Conservation (phyloP, 441 rosid genomes). For the Kokia cookei region DNA sequence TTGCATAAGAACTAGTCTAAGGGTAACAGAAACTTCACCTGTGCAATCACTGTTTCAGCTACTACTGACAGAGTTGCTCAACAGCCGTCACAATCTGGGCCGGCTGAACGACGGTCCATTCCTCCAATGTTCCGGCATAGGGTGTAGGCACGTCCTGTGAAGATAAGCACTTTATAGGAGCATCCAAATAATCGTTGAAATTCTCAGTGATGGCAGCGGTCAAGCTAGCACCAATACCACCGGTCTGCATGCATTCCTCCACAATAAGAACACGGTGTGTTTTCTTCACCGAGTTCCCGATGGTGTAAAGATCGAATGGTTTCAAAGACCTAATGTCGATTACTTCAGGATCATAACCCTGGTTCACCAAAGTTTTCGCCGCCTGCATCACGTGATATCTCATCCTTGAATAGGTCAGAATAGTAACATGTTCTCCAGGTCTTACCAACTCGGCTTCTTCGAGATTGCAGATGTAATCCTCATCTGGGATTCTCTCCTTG, state of each 20-base stretch:
- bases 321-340: constrained; percentile 85
- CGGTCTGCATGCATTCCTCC: constrained; percentile 97
- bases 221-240: constrained; percentile 93
- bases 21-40: constrained; percentile 1
- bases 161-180: constrained; percentile 78
- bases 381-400: constrained; percentile 98
- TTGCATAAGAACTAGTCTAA: neutral
- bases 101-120: constrained; percentile 92
- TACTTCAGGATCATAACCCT: constrained; percentile 88
- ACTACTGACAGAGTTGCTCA: constrained; percentile 79
- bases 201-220: constrained; percentile 85
- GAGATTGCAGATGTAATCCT: constrained; percentile 70
- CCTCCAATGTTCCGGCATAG: constrained; percentile 89
- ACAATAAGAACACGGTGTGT: constrained; percentile 89
- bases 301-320: constrained; percentile 84
- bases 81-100: constrained; percentile 91
- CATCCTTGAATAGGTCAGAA: constrained; percentile 82
- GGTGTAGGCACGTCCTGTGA: constrained; percentile 96
- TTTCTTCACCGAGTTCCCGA: constrained; percentile 91
- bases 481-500: constrained; percentile 82
- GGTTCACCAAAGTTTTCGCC: constrained; percentile 83
- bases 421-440: constrained; percentile 87
- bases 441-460: constrained; percentile 98
- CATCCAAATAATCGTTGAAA: constrained; percentile 82
- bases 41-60: neutral